Evolutionary conservation across 768 basidiomycete species (phyloP).

Genomic region (Chalciporus chontae): DNA sequence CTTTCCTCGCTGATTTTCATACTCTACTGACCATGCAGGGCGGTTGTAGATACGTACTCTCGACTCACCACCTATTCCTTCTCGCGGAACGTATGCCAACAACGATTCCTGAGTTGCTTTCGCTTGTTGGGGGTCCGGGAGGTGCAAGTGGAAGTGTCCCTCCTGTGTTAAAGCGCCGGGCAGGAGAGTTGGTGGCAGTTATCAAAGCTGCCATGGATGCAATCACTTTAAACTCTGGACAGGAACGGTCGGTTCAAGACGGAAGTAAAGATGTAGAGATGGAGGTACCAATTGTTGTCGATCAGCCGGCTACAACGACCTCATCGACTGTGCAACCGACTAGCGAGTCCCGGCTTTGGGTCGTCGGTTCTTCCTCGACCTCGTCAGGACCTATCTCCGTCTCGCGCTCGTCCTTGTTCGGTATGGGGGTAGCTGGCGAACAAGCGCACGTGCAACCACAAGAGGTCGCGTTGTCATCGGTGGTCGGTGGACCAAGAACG

Average conservation of each 20-base stretch:
- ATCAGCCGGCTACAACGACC: constrained; percentile 5
- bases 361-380: background rate
- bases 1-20: background rate
- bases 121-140: constrained; percentile 42
- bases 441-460: background rate
- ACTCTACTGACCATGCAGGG: background rate
- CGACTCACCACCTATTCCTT: constrained; percentile 71
- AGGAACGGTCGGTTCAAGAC: background rate
- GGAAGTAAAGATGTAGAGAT: background rate
- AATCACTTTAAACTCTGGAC: background rate
- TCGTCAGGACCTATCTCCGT: constrained; percentile 6
- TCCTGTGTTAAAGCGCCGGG: constrained; percentile 57
- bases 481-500: background rate
- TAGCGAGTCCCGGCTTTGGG: constrained; percentile 22
- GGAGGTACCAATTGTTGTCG: background rate
- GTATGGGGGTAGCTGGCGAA: constrained; percentile 5
- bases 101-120: constrained; percentile 59
- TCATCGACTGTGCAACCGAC: background rate
- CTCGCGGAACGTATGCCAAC: constrained; percentile 69
- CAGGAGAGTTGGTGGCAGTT: constrained; percentile 62
- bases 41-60: constrained; percentile 59
- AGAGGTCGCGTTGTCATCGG: background rate
- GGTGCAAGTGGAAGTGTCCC: constrained; percentile 41
- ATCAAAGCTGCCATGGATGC: constrained; percentile 47
- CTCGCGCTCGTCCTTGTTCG: constrained; percentile 28